A percentile compares a stretch with the other conserved stretches of the same genome.
Evolutionary conservation across 225 moss, liverwort and hornwort species (phyloP).

Genomic region (Sphagnum tenellum): DNA sequence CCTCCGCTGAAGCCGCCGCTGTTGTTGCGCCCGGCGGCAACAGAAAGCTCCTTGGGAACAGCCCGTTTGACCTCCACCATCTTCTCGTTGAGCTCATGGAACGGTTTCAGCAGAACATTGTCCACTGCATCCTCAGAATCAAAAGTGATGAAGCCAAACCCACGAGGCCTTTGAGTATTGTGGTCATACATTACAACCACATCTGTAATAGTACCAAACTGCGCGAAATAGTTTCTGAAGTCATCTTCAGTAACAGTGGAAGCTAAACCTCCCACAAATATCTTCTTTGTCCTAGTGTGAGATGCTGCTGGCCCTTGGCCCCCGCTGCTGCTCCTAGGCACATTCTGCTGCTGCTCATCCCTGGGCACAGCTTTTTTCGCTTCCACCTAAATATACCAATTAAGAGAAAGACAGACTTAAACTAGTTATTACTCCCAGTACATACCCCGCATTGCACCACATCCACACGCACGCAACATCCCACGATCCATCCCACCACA

Average conservation of each 20-base stretch:
- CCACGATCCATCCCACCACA: too few species aligned
- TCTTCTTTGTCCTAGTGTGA: slow-evolving; percentile 22
- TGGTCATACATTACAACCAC: slow-evolving; percentile 21
- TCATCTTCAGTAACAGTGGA: slow-evolving; percentile 17
- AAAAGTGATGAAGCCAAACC: slow-evolving; percentile 20
- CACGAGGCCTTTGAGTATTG: slow-evolving; percentile 18
- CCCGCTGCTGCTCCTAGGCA: slow-evolving; percentile 83
- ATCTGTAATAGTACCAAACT: slow-evolving; percentile 20
- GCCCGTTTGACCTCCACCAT: too few species aligned
- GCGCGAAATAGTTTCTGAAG: slow-evolving; percentile 19
- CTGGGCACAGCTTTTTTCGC: slow-evolving; percentile 99
- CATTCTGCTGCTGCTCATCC: slow-evolving; percentile 88
- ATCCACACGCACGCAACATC: too few species aligned
- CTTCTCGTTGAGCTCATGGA: too few species aligned
- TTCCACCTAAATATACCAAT: slow-evolving; percentile 60
- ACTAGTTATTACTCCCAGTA: slow-evolving; percentile 6
- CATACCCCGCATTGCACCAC: too few species aligned
- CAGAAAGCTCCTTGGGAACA: too few species aligned
- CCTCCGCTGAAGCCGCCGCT: too few species aligned
- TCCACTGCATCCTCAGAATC: slow-evolving; percentile 20
- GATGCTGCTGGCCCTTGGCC: slow-evolving; percentile 12
- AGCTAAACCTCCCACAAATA: slow-evolving; percentile 22
- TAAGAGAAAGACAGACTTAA: slow-evolving; percentile 3
- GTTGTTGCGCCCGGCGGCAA: too few species aligned
- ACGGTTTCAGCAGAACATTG: slow-evolving; percentile 7